Evolutionary conservation across 2,329 filamentous ascomycete species (phyloP), one percentile per base, ranked within the genome.

Genomic region (Coniochaeta sp.): DNA sequence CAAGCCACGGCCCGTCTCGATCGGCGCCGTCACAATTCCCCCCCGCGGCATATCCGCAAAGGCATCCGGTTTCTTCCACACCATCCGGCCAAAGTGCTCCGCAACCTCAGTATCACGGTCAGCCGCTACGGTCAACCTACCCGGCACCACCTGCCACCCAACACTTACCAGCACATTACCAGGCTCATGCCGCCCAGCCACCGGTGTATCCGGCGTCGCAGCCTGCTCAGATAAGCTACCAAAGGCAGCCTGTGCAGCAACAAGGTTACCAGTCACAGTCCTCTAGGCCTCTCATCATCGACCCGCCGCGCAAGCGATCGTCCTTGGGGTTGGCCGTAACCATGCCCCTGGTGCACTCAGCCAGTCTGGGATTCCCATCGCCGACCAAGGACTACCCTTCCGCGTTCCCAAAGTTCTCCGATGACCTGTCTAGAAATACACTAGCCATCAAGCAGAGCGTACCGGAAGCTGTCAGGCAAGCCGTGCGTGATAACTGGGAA

Each of bases 401-500:
- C 11, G 36, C 64, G 6, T 71, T 72, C 44, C 66, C 70, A 28
- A 76, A 74, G 58, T 76, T 76, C 59, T 52, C 67, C 1, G 72
- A 77, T n/a, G 77, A 80, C 61, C 65, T 71, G 28, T 68, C 68
- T 5, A 72, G 73, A 36, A 67, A 79, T 22, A 74, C 67, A 5
- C 73, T 70, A 62, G 70, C 74, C 22, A 68, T 84, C 5, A 71
- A 74, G 17, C 73, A 74, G 47, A 71, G 76, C 16, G 64, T 76
- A 7, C 72, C 79, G 0, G 71, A 77, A 34, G 74, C 76, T n/a
- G 77, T 83, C 22, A 74, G 80, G 14, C 76, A 78, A 52, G 74
- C 75, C 0, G 64, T 84, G 12, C 74, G 81, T 26, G 81, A 82
- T 62, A 74, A 78, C 59, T 82, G 80, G 78, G 71, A 80, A 47